Conservation (phyloP, 257 asterid genomes). For the Capsicum pubescens region DNA sequence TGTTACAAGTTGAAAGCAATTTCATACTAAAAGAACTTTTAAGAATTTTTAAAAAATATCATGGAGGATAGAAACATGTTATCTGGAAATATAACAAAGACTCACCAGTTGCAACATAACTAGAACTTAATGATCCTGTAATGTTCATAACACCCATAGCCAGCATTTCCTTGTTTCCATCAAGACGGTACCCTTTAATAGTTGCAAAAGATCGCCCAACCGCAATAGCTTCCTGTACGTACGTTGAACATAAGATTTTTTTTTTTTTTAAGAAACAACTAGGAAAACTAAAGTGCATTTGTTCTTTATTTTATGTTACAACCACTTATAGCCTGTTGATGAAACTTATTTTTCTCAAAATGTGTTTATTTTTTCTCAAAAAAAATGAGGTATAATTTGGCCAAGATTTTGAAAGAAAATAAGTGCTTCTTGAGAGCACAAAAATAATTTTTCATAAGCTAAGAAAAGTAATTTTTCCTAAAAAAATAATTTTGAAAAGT, state of each 20-base stretch:
- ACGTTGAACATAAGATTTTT: background rate
- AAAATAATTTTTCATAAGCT: too few relatives aligned
- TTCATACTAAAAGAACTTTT: background rate
- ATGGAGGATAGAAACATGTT: background rate
- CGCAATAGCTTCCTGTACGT: constrained; percentile 52
- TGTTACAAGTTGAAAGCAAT: background rate
- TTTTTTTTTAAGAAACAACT: too few relatives aligned
- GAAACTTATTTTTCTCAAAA: too few relatives aligned
- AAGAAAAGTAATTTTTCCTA: too few relatives aligned
- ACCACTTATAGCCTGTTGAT: too few relatives aligned
- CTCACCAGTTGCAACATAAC: constrained; percentile 55
- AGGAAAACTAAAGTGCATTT: too few relatives aligned
- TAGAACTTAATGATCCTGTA: constrained; percentile 53
- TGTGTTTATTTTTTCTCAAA: too few relatives aligned
- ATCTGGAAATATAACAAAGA: background rate
- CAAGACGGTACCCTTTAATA: constrained; percentile 46
- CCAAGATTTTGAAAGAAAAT: too few relatives aligned
- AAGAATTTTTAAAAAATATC: background rate
- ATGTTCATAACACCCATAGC: constrained; percentile 53
- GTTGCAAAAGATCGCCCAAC: constrained; percentile 54
- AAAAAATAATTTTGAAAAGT: too few relatives aligned
- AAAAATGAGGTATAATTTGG: too few relatives aligned
- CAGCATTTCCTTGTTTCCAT: constrained; percentile 58
- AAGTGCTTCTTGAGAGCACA: too few relatives aligned
- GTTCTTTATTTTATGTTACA: too few relatives aligned